Evolutionary conservation across 495 filamentous ascomycete species (phyloP).

Genomic region (Achaetomiella virescens): DNA sequence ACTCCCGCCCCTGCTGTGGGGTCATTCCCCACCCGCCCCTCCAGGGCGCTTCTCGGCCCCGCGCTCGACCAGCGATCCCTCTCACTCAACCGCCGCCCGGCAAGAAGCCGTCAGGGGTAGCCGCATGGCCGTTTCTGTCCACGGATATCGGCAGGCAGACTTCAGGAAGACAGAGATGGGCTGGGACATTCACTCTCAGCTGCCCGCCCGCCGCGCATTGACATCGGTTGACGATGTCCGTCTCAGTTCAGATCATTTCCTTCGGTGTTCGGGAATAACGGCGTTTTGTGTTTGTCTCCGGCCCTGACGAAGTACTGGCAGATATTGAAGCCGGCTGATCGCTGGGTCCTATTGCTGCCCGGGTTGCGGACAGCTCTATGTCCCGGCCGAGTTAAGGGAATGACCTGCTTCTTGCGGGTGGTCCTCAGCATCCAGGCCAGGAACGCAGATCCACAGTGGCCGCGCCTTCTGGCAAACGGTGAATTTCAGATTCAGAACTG

Average conservation of each 20-base stretch:
- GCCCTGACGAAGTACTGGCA: neutral
- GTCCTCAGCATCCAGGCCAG: no score
- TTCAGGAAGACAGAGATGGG: neutral
- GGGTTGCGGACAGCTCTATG: no score
- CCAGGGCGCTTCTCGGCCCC: conserved; percentile 13
- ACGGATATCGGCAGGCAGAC: conserved; percentile 2
- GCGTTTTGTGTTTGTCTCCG: neutral
- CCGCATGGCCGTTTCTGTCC: neutral
- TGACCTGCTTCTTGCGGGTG: no score
- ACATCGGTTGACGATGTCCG: neutral
- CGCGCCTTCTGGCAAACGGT: no score
- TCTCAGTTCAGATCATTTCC: neutral
- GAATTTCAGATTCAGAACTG: no score
- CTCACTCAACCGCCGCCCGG: conserved; percentile 4
- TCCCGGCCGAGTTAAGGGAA: no score
- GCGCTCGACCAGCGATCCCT: conserved; percentile 5
- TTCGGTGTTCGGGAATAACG: neutral
- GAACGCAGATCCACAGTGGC: no score
- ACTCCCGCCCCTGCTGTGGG: conserved; percentile 15
- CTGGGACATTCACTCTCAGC: neutral
- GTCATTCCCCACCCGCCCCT: conserved; percentile 14
- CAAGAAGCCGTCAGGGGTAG: neutral
- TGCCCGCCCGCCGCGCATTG: neutral
- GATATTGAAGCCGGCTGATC: neutral
- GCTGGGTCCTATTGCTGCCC: no score